Evolutionary conservation across 1,139 yeast genomes (phyloP).

Genomic region (Yamadazyma dushanensis): DNA sequence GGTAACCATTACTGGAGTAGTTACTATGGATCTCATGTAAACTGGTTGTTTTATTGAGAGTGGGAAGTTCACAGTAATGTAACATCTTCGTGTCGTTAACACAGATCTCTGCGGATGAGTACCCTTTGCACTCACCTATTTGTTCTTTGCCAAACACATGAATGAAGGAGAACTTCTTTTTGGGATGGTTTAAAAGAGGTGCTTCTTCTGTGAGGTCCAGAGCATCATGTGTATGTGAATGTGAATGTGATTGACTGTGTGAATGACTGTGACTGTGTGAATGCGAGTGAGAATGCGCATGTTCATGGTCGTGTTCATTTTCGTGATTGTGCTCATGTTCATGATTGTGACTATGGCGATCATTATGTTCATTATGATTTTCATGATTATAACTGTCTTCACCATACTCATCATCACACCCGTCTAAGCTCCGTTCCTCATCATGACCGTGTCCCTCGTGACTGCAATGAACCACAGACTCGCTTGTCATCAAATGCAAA

Average conservation of each 20-base stretch:
- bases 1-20: not conserved
- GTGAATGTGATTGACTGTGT: constrained; percentile 8
- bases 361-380: constrained; percentile 12
- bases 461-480: constrained; percentile 83
- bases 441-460: constrained; percentile 41
- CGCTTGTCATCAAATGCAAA: constrained; percentile 74
- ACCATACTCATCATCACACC: constrained; percentile 2
- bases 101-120: constrained; percentile 46
- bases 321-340: constrained; percentile 8
- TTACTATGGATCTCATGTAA: constrained; percentile 10
- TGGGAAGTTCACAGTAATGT: constrained; percentile 44
- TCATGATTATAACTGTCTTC: too few species aligned
- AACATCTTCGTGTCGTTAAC: constrained; percentile 19
- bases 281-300: constrained; percentile 2
- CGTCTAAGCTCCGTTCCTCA: too few species aligned
- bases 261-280: not conserved
- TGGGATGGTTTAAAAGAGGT: constrained; percentile 12
- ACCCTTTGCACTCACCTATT: constrained; percentile 56
- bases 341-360: constrained; percentile 13
- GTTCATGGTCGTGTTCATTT: constrained; percentile 7
- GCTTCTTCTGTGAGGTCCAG: constrained; percentile 38
- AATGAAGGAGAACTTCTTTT: constrained; percentile 14
- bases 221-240: constrained; percentile 4
- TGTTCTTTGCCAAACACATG: constrained; percentile 20
- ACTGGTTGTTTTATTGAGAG: constrained; percentile 7